Base-by-base conservation (phyloP, 768 basidiomycete species). In the Termitomyces sp. region DNA sequence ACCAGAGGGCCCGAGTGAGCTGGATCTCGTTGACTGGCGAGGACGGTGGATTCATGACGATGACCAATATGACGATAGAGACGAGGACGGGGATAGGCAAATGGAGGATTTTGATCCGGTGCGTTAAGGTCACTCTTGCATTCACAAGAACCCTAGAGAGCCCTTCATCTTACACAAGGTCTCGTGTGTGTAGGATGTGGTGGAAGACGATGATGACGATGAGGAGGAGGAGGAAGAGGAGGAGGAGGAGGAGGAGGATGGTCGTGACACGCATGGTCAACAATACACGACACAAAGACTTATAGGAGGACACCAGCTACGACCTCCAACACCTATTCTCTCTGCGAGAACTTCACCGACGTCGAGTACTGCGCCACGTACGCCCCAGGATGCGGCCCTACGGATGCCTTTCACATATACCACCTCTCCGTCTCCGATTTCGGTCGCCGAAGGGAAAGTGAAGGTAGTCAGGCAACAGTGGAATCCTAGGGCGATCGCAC, bases 51-150 rank as follows among this genome's bases (percentile, higher is more conserved):
- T 91, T 59, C 82, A 83, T 59, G 80, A 81, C 19, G 79, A 80
- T 51, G 78, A 80, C 53, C 78, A 79, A 41, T 78, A 81, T 53
- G 79, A 80, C 45, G 85, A 86, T 19, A 86, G 86, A 30, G 84
- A 85, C 34, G 85, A 86, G 35, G 81, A 88, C 34, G 83, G 78
- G 58, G 89, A 89, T 67, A 79, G 86, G 60, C 85, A 81, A 40
- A 89, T 91, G 89, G 89, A 91, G 68, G 89, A 91, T 66, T 92
- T 92, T 72, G 90, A 91, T 73, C 84, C 85, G 48, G 90, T 90
- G 70, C 60, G 83, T 73, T 56, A 52, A 53, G 57, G 60, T 57
- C 47, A 56, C 51, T 58, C 59, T 55, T 44, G 14, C 23, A 52
- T 54, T 57, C 57, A 40, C 56, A 57, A 51, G 47, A 10, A 39